Percentiles rank a stretch among this genome's conserved stretches.
Evolutionary conservation across 805 yeast genomes (phyloP).

Genomic region (Teunomyces kruisii): DNA sequence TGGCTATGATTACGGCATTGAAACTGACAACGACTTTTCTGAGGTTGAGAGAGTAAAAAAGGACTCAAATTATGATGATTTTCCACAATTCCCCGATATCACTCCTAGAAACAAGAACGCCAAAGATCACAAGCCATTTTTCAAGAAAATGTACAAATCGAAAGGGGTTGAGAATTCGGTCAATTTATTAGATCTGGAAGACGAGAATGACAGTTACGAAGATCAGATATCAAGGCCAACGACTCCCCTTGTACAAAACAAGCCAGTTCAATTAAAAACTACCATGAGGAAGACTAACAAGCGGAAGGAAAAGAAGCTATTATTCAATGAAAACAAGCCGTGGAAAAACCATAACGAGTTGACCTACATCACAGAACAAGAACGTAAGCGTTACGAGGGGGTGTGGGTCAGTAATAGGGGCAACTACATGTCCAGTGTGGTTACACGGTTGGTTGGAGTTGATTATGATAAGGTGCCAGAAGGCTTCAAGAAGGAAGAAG

Average conservation of each 20-base stretch:
- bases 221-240: constrained; percentile 1
- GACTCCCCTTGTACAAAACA: constrained; percentile 5
- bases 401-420: constrained; percentile 91
- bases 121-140: constrained; percentile 13
- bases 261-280: constrained; percentile 44
- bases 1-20: not conserved
- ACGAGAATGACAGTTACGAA: not conserved
- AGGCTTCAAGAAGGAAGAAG: constrained; percentile 12
- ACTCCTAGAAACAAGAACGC: constrained; percentile 11
- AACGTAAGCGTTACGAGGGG: constrained; percentile 87
- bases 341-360: constrained; percentile 84
- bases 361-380: constrained; percentile 52
- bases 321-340: constrained; percentile 85
- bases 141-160: constrained; percentile 20
- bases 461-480: constrained; percentile 18
- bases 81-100: constrained; percentile 38
- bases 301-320: constrained; percentile 37
- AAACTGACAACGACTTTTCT: constrained; percentile 5
- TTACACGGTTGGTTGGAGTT: constrained; percentile 30
- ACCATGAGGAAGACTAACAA: constrained; percentile 50
- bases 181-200: not conserved
- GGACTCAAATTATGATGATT: constrained; percentile 8
- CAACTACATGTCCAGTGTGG: constrained; percentile 45
- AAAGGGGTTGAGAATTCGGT: constrained; percentile 3
- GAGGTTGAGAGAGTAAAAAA: constrained; percentile 1